Evolutionary conservation across 345 rosid genomes (phyloP).

Genomic region (Syzygium aqueum): DNA sequence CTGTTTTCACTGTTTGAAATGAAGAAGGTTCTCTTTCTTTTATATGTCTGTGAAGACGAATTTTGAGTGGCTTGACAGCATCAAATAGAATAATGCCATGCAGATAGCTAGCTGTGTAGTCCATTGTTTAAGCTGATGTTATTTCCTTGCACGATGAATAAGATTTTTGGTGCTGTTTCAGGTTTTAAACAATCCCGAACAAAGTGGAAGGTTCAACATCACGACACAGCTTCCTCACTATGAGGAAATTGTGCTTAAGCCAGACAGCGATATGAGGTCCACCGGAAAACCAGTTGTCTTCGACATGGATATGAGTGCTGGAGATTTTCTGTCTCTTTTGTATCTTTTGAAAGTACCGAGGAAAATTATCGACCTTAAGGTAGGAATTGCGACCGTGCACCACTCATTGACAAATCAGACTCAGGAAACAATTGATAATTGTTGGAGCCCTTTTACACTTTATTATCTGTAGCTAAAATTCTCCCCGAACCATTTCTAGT

Average conservation of each 20-base stretch:
- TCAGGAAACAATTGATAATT: background rate
- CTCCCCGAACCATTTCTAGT: background rate
- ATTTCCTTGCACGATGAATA: background rate
- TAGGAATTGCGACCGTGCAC: slow-evolving; percentile 2
- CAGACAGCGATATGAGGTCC: slow-evolving; percentile 27
- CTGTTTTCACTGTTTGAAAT: background rate
- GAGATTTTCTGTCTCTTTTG: slow-evolving; percentile 79
- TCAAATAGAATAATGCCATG: background rate
- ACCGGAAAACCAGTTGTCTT: slow-evolving; percentile 69
- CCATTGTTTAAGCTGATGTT: background rate
- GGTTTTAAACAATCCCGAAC: slow-evolving; percentile 61
- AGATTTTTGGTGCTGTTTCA: slow-evolving; percentile 7
- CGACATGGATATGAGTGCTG: slow-evolving; percentile 94
- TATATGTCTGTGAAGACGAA: background rate
- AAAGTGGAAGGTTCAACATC: slow-evolving; percentile 59
- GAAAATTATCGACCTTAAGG: slow-evolving; percentile 67
- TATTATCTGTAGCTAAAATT: background rate
- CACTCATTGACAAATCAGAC: background rate
- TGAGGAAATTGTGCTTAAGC: slow-evolving; percentile 43
- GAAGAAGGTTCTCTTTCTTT: background rate
- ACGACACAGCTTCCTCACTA: slow-evolving; percentile 62
- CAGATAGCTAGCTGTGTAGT: background rate
- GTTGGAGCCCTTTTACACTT: background rate
- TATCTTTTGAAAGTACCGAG: slow-evolving; percentile 81
- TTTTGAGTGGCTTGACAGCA: background rate